Conservation (phyloP, 805 yeast species). For the Candida easanensis region DNA sequence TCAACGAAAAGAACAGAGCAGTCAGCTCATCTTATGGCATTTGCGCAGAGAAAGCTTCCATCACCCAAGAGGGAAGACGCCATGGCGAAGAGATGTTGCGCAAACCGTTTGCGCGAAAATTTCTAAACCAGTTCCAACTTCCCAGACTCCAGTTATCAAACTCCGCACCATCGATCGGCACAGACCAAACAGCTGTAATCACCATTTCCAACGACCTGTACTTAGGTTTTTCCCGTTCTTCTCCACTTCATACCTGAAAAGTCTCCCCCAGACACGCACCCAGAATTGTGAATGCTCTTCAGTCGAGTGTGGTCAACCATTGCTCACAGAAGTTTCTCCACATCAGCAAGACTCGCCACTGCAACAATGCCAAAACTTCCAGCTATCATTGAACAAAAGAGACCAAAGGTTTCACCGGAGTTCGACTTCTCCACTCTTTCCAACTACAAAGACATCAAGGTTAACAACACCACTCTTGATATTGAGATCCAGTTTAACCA, state of each 20-base stretch:
- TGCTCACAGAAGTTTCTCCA: slow-evolving; percentile 1
- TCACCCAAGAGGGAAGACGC: too few species aligned
- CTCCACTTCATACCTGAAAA: background rate
- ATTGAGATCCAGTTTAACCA: slow-evolving; percentile 54
- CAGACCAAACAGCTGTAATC: too few species aligned
- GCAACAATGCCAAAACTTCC: slow-evolving; percentile 22
- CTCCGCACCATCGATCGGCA: too few species aligned
- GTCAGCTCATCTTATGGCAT: too few species aligned
- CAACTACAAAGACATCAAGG: slow-evolving; percentile 54
- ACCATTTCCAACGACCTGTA: too few species aligned
- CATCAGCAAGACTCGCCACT: background rate
- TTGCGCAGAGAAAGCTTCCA: too few species aligned
- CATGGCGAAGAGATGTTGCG: too few species aligned
- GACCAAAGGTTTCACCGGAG: slow-evolving; percentile 43
- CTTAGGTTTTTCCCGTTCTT: background rate
- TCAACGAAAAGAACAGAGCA: too few species aligned
- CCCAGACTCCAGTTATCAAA: too few species aligned
- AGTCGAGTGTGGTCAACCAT: background rate
- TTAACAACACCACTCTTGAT: slow-evolving; percentile 50
- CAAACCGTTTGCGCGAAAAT: too few species aligned
- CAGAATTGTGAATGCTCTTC: slow-evolving; percentile 1
- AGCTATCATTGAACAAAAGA: slow-evolving; percentile 26
- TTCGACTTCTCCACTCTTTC: slow-evolving; percentile 78
- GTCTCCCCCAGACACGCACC: background rate
- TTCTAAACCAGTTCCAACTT: too few species aligned